Base-by-base conservation (phyloP, 768 basidiomycete species). In the Candolleomyces eurysporus region DNA sequence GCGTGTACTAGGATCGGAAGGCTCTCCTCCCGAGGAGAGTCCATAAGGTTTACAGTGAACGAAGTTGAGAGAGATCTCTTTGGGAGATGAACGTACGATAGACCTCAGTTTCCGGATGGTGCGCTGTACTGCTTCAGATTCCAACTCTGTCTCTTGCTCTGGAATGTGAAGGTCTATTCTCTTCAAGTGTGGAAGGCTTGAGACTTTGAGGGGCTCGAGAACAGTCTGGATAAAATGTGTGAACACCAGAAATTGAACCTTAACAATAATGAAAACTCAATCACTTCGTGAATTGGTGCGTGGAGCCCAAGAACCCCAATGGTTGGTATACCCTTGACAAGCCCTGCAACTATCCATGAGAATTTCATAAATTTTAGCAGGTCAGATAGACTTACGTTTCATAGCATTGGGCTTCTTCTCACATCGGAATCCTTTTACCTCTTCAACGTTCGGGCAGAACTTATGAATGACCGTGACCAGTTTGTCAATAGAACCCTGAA, bases 401-500 rank as follows among this genome's bases (percentile, higher is more conserved):
- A 48, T 57, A n/a, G 48, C 22, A 48, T 19, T 39, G 14, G 54
- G 2, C 32, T 56, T n/a, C 19, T 30, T 21, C 17, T 56, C 32
- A n/a, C 42, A 57, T 3, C 19, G 21, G 21, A 61, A 61, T 32
- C 56, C 61, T 21, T 45, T 45, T 13, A 57, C 39, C 45, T 61
- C 61, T 31, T 40, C 48, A 0, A 57, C 61, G 2, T 57, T 36
- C 21, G 39, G 49, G 26, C 61, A 61, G 43, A 4, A 39, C 1
- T 2, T 9, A n/a, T 49, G 40, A 54, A 61, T 61, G 10, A 61
- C 61, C 2, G 61, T 61, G 7, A 61, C 56, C 6, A 61, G 48
- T 39, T 61, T 61, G 39, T 56, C 49, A 10, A 55, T 55, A 17
- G 36, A 19, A 16, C 56, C 61, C 19, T 56, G 54, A 22, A 21